Evolutionary conservation across 2,329 filamentous ascomycete species (phyloP).

Genomic region (Seiridium unicorne): DNA sequence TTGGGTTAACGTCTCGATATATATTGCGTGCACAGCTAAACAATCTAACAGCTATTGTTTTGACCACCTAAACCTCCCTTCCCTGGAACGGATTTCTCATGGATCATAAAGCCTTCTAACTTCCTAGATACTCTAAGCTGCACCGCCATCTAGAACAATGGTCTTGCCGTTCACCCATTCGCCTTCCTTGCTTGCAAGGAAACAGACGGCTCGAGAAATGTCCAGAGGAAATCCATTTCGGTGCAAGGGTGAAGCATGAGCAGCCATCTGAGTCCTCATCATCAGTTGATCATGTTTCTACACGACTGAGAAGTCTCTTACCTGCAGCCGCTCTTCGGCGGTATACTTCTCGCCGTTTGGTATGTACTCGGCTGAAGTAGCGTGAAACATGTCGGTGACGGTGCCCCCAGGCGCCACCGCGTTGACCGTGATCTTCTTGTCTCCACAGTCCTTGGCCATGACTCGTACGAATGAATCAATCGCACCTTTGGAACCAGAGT

Average conservation of each 20-base stretch:
- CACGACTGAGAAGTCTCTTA: constrained; percentile 1
- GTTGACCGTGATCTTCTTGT: constrained; percentile 36
- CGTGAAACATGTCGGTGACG: constrained; percentile 34
- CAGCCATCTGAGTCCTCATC: constrained; percentile 29
- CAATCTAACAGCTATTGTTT: no score
- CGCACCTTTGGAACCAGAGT: constrained; percentile 33
- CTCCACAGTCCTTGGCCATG: constrained; percentile 27
- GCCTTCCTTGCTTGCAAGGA: constrained; percentile 30
- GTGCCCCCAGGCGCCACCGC: constrained; percentile 33
- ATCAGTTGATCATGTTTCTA: background rate
- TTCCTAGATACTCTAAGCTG: no score
- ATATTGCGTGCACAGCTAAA: no score
- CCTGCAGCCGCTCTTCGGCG: constrained; percentile 16
- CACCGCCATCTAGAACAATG: constrained; percentile 30
- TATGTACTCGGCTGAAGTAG: constrained; percentile 35
- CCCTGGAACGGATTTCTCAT: no score
- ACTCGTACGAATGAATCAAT: constrained; percentile 31
- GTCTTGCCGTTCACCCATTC: constrained; percentile 39
- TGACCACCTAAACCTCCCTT: no score
- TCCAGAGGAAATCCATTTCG: constrained; percentile 30
- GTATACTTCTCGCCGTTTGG: constrained; percentile 31
- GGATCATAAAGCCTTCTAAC: no score
- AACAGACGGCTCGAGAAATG: constrained; percentile 28
- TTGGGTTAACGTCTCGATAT: no score
- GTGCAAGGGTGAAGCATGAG: constrained; percentile 31